Evolutionary conservation across 306 rosid species (phyloP), one percentile per base, ranked within the genome.

Genomic region (Pyrus bretschneideri): DNA sequence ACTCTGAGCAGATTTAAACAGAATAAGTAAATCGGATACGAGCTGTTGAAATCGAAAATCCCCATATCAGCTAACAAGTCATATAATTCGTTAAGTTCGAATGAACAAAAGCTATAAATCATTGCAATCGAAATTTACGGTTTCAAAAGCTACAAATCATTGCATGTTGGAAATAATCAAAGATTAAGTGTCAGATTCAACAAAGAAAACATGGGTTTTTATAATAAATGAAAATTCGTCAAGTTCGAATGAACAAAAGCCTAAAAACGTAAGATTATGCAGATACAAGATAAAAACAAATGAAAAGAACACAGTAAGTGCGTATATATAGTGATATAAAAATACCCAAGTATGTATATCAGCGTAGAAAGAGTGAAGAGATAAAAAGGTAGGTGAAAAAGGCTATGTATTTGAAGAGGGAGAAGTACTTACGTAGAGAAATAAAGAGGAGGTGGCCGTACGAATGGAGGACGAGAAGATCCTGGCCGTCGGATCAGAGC

Each of bases 401-500:
- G 75, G 78, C 72, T 51, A 72, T 67, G 69, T 44, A 55, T 71
- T 55, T 58, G 29, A 52, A 10, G 29, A n/a, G 63, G 27, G 57
- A 46, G 74, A 29, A 61, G 74, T 22, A 87, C 93, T 86, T 88
- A 87, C 97, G 98, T 91, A 80, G 72, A 75, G 67, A 75, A 87
- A 85, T 74, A 80, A 83, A 49, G 87, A 66, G 78, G 78, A 78
- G 86, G 84, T 85, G 65, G 87, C 79, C 91, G 97, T 88, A 86
- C 90, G 91, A 88, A 83, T 85, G 81, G 79, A 71, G 85, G 83
- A 84, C 79, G 84, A 84, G 82, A 80, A 85, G 91, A 95, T 87
- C 86, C 83, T 61, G 78, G 87, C 89, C 98, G 96, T 89, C 79
- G 86, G 92, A 93, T 90, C 86, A 88, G 85, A 87, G 80, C 67